phyloP scores from a whole-genome alignment of 108 stramenopile species.

The Skeletonema menzelii region DNA sequence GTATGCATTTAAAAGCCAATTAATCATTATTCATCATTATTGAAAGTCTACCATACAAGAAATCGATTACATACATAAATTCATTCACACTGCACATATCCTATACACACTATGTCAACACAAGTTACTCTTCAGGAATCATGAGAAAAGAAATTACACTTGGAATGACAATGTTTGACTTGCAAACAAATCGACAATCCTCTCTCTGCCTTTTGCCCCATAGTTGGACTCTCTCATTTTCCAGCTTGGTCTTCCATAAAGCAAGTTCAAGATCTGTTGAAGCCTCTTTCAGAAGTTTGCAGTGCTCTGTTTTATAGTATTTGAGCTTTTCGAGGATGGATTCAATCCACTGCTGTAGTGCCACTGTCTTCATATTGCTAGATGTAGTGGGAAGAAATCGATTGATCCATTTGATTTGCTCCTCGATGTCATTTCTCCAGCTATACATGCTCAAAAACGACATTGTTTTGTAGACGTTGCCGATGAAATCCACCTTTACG shows the following conservation, averaged over 20 bases:
- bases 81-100: no score
- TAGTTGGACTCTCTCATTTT: not conserved
- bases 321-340: not conserved
- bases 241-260: not conserved
- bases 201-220: not conserved
- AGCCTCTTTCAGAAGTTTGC: not conserved
- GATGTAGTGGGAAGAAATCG: not conserved
- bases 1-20: no score
- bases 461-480: not conserved
- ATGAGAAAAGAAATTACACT: not conserved
- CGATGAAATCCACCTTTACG: not conserved
- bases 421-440: constrained; percentile 2
- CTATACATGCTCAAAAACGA: not conserved
- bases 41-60: not conserved
- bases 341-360: not conserved
- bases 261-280: not conserved
- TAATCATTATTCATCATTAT: not conserved
- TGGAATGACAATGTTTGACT: not conserved
- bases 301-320: not conserved
- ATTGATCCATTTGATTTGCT: not conserved
- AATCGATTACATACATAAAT: no score
- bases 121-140: not conserved
- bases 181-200: not conserved
- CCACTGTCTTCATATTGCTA: not conserved
- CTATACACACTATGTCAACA: not conserved